Evolutionary conservation across 768 basidiomycete species (phyloP), one percentile per base, ranked within the genome.

Genomic region (Trichaptum fuscoviolaceum): DNA sequence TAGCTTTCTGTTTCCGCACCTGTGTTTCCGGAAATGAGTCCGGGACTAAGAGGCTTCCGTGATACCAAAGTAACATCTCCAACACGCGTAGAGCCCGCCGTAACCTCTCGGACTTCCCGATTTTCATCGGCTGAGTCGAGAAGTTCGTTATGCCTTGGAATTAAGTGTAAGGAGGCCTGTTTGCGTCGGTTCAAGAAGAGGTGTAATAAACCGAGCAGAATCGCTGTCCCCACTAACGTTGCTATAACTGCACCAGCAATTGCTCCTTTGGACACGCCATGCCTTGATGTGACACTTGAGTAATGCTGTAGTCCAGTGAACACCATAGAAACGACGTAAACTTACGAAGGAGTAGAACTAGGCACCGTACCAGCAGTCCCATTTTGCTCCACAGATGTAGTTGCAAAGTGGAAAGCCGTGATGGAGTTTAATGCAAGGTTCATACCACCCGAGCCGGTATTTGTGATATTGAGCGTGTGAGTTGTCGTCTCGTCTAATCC

Each of bases 381-480:
- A 20, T 52, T 52, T 20, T 52, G 42, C 12, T 52, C 42, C 42
- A 52, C 42, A 3, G 42, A 12, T 52, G 42, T 52, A 20, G 3
- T 3, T 2, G 5, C 15, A 12, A 52, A 52, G 42, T 52, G 42
- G 20, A 52, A 52, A 6, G 42, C 42, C 20, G 42, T 15, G 10
- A 52, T 15, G 3, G 42, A 52, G 20, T 52, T 52, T 20, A 52
- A 52, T 12, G 42, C 42, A 15, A 52, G 42, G 20, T 52, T 52
- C 42, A 52, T 52, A 12, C 42, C 42, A 52, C 42, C 20, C 42
- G 42, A 30, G 30, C 30, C 42, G 2, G 42, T 52, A 17, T 70
- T 64, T 36, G 66, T 64, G 42, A 70, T 62, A 24, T 64, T 70
- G 6, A 70, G 35, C 42, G 35, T 24, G 52, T 70, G 69, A 7